Evolutionary conservation across 1,139 yeast species (phyloP).

Genomic region (Candida sojae): DNA sequence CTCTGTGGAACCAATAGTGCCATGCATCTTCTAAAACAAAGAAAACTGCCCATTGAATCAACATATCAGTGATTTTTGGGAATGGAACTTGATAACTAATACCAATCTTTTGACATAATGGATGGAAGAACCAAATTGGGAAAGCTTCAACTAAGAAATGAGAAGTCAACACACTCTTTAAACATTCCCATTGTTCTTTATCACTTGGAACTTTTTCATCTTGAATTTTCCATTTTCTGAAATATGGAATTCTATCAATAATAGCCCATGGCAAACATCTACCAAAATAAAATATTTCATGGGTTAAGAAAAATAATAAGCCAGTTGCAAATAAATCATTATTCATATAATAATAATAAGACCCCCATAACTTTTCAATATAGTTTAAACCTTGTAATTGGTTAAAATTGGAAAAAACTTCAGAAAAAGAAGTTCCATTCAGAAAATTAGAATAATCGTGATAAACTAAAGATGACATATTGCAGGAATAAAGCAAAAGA

Average conservation of each 20-base stretch:
- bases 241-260: constrained; percentile 73
- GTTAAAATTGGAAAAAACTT: constrained; percentile 38
- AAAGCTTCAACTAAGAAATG: constrained; percentile 91
- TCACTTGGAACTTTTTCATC: constrained; percentile 53
- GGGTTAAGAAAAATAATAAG: constrained; percentile 67
- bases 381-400: constrained; percentile 24
- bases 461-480: constrained; percentile 25
- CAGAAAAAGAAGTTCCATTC: constrained; percentile 40
- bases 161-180: constrained; percentile 77
- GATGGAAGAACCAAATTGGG: constrained; percentile 96
- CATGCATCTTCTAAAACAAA: constrained; percentile 88
- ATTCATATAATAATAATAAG: constrained; percentile 71
- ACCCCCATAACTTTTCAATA: constrained; percentile 70
- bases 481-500: neutral
- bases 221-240: constrained; percentile 79
- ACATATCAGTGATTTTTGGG: constrained; percentile 62
- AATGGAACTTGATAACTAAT: constrained; percentile 81
- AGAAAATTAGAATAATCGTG: constrained; percentile 42
- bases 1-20: constrained; percentile 95
- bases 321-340: constrained; percentile 87
- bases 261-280: constrained; percentile 85
- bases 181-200: constrained; percentile 89
- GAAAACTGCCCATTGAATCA: constrained; percentile 67
- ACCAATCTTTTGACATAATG: constrained; percentile 75
- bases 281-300: constrained; percentile 81